Evolutionary conservation across 108 stramenopile species (phyloP).

Genomic region (Parietichytrium sp.): DNA sequence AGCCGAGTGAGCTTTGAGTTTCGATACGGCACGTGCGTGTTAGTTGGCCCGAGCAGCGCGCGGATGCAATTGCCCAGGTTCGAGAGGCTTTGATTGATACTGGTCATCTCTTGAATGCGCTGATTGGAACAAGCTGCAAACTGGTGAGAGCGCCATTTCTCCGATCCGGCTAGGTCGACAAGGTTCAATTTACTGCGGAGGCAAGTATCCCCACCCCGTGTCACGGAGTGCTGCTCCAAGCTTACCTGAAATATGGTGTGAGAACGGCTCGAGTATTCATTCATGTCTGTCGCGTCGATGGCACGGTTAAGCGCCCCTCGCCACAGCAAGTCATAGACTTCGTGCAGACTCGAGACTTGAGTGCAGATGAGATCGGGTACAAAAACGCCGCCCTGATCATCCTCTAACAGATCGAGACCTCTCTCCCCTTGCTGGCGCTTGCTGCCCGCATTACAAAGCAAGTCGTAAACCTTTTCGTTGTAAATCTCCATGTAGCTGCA

Average conservation of each 20-base stretch:
- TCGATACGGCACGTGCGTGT: slow-evolving; percentile 61
- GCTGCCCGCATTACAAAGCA: not conserved
- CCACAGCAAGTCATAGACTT: slow-evolving; percentile 76
- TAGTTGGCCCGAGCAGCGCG: slow-evolving; percentile 48
- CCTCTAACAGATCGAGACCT: slow-evolving; percentile 41
- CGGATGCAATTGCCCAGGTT: slow-evolving; percentile 59
- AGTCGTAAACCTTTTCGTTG: slow-evolving; percentile 48
- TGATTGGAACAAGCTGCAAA: not conserved
- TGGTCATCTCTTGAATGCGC: slow-evolving; percentile 51
- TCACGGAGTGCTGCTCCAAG: slow-evolving; percentile 57
- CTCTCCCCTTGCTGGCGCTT: not conserved
- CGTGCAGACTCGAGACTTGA: slow-evolving; percentile 70
- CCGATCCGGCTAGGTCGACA: slow-evolving; percentile 63
- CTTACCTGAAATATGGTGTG: slow-evolving; percentile 73
- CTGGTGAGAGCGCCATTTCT: slow-evolving; percentile 48
- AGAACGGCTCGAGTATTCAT: slow-evolving; percentile 70
- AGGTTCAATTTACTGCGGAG: slow-evolving; percentile 51
- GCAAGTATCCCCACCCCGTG: not conserved
- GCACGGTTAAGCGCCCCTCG: slow-evolving; percentile 77
- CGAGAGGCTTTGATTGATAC: slow-evolving; percentile 60
- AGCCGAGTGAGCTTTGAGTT: slow-evolving; percentile 68
- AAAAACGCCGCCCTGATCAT: slow-evolving; percentile 72
- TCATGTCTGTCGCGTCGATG: slow-evolving; percentile 87
- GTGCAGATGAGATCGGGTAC: slow-evolving; percentile 78
- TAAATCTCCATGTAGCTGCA: slow-evolving; percentile 45